A percentile compares a stretch with the other conserved stretches of the same genome.
Conservation (phyloP, 2,329 filamentous ascomycete genomes). For the Colletotrichum acutatum region DNA sequence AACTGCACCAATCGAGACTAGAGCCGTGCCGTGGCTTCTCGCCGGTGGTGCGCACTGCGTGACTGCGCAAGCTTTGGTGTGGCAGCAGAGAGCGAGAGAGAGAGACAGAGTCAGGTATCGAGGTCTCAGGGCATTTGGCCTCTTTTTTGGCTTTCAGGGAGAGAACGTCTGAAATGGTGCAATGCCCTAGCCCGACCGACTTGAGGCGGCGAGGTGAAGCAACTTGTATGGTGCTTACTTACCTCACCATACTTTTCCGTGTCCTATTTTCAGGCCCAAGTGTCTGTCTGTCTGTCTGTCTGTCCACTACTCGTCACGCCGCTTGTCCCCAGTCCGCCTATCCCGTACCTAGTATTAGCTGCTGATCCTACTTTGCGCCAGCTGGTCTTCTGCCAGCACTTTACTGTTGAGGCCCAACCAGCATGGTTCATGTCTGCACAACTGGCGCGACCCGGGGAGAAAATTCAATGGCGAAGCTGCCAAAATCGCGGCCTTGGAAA, state of each 20-base stretch:
- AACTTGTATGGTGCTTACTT: neutral
- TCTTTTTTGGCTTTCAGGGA: conserved; percentile 20
- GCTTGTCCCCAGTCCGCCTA: neutral
- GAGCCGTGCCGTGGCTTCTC: conserved; percentile 22
- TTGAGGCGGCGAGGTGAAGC: neutral
- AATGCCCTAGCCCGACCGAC: neutral
- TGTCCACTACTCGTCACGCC: neutral
- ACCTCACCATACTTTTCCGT: neutral
- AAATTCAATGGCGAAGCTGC: neutral
- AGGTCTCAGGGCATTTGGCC: neutral
- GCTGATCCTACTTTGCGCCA: conserved; percentile 10
- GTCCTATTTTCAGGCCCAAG: conserved; percentile 7
- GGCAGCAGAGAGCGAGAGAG: conserved; percentile 11
- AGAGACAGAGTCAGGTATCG: too few species aligned
- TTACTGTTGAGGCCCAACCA: neutral
- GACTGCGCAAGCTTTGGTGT: conserved; percentile 18
- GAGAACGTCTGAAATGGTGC: neutral
- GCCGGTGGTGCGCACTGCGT: neutral
- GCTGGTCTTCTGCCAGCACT: neutral
- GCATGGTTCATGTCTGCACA: neutral
- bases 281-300: neutral
- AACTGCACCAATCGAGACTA: conserved; percentile 19
- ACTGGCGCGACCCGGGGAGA: neutral
- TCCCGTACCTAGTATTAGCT: neutral
- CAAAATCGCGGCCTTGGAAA: neutral